These are phyloP conservation scores for Candida taoyuanica DNA, from an alignment of 805 yeast species.

Conservation along the genomic window DNA sequence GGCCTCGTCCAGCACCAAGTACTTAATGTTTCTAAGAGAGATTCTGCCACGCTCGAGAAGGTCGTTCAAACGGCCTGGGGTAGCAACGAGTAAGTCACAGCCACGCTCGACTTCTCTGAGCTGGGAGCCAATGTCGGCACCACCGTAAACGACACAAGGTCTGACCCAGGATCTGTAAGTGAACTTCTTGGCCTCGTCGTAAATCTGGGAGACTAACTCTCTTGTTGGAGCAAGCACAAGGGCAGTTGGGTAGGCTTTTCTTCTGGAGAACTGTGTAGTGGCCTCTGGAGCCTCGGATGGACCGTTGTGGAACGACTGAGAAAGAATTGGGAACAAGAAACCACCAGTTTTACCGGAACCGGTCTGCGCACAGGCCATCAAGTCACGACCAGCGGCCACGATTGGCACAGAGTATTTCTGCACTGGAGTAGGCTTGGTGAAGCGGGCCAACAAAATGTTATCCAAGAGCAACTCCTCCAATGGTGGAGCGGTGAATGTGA, in stretches of 20 bases:
- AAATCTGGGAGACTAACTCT: conserved; percentile 96
- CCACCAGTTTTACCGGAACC: conserved; percentile 99
- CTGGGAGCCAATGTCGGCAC: conserved; percentile 90
- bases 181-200: conserved; percentile 92
- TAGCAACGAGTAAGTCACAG: conserved; percentile 94
- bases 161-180: conserved; percentile 98
- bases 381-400: conserved; percentile 82
- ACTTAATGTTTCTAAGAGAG: conserved; percentile 84
- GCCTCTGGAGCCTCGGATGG: conserved; percentile 59
- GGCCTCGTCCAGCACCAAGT: conserved; percentile 96
- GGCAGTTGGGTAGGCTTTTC: conserved; percentile 91
- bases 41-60: conserved; percentile 92
- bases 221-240: conserved; percentile 97
- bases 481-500: conserved; percentile 87
- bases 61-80: conserved; percentile 98
- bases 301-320: conserved; percentile 84
- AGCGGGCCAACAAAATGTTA: conserved; percentile 84
- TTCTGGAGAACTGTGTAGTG: conserved; percentile 48
- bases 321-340: conserved; percentile 94
- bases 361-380: conserved; percentile 97
- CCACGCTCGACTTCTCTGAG: conserved; percentile 86
- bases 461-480: conserved; percentile 80
- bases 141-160: conserved; percentile 97
- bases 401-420: conserved; percentile 93
- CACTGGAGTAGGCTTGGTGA: conserved; percentile 94